A percentile compares a stretch with the other conserved stretches of the same genome.
Evolutionary conservation across 768 basidiomycete genomes (phyloP).

Genomic region (Suillus sp.): DNA sequence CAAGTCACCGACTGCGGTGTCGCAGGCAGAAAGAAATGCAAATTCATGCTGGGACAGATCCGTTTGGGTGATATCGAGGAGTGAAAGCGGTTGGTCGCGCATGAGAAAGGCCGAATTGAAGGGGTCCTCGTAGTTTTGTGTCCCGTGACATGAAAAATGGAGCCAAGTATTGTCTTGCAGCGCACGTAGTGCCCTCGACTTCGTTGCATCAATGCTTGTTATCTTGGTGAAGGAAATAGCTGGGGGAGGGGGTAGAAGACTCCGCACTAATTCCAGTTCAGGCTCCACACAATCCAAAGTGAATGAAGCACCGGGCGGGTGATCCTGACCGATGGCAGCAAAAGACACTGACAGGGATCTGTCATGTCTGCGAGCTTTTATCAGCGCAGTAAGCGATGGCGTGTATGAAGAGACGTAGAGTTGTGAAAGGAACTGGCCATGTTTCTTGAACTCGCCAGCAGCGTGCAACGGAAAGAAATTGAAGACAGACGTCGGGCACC

Average conservation of each 20-base stretch:
- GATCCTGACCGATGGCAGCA: constrained; percentile 13
- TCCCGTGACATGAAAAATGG: too few relatives aligned
- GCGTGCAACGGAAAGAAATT: constrained; percentile 19
- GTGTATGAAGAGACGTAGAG: constrained; percentile 17
- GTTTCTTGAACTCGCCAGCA: constrained; percentile 3
- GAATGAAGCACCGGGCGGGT: neutral
- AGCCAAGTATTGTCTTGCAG: too few relatives aligned
- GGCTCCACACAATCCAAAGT: neutral
- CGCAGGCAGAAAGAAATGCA: too few relatives aligned
- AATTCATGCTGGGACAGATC: constrained; percentile 4
- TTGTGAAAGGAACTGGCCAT: neutral
- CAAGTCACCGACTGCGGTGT: neutral
- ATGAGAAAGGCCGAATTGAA: constrained; percentile 16
- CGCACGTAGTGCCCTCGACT: too few relatives aligned
- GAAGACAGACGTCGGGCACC: constrained; percentile 15
- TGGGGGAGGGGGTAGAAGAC: neutral
- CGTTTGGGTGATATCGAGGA: constrained; percentile 9
- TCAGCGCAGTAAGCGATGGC: constrained; percentile 9
- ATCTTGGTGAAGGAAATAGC: too few relatives aligned
- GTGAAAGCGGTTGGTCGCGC: constrained; percentile 5
- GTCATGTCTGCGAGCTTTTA: constrained; percentile 12
- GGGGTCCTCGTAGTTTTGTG: constrained; percentile 3
- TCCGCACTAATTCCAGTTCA: neutral
- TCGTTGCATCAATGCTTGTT: too few relatives aligned
- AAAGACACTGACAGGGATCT: neutral